Conservation (phyloP, 306 rosid species). For the Cucurbita maxima region DNA sequence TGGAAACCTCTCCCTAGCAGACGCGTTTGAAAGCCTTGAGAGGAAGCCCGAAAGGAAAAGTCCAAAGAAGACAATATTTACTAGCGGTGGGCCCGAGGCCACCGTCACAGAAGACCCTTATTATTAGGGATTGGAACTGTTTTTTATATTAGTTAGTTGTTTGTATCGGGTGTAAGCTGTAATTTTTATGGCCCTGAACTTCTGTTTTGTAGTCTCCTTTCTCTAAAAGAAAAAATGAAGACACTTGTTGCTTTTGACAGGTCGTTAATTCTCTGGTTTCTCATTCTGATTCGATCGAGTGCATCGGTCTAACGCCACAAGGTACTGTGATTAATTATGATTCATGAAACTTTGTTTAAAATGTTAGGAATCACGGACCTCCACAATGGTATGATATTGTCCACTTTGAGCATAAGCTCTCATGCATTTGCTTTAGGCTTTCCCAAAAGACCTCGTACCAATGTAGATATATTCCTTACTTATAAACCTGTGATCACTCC, state of each 20-base stretch:
- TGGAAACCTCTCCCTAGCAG: too few relatives aligned
- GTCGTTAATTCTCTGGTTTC: constrained; percentile 53
- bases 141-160: background rate
- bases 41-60: too few relatives aligned
- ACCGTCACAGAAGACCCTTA: background rate
- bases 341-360: background rate
- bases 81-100: too few relatives aligned
- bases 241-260: constrained; percentile 24
- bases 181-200: background rate
- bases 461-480: too few relatives aligned
- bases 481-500: too few relatives aligned
- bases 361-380: too few relatives aligned
- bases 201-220: background rate
- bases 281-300: constrained; percentile 65
- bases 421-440: too few relatives aligned
- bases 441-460: too few relatives aligned
- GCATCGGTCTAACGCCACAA: constrained; percentile 54
- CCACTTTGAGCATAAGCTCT: too few relatives aligned
- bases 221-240: background rate
- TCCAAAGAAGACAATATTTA: too few relatives aligned
- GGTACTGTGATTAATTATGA: constrained; percentile 22
- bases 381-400: too few relatives aligned
- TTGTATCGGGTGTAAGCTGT: background rate
- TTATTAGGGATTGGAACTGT: background rate
- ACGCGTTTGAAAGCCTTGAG: too few relatives aligned